These are phyloP conservation scores for Protostelium mycophagum DNA, from an alignment of 78 protist genomes.

Conservation along the genomic window DNA sequence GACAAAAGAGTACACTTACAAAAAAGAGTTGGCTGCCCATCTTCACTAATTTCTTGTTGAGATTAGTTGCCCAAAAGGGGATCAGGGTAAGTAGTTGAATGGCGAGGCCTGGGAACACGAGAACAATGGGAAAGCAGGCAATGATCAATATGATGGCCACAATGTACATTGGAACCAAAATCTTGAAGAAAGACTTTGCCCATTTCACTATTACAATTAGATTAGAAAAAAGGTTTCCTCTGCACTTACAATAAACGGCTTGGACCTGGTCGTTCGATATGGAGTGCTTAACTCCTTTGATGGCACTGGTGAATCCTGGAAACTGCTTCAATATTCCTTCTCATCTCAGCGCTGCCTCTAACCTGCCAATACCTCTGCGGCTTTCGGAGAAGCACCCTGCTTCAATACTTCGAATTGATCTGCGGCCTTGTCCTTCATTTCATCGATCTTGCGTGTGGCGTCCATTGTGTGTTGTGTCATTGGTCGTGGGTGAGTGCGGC, in stretches of 20 bases:
- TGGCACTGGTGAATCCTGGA: neutral
- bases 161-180: neutral
- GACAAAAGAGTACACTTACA: neutral
- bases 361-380: no score
- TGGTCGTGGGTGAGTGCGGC: no score
- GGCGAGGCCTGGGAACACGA: neutral
- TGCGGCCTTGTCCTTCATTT: no score
- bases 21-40: neutral
- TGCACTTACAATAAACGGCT: neutral
- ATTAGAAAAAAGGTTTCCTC: neutral
- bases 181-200: neutral
- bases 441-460: no score
- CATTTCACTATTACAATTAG: neutral
- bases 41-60: neutral
- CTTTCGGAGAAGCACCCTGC: no score
- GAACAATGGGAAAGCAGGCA: neutral
- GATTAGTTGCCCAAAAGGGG: neutral
- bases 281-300: neutral
- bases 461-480: no score
- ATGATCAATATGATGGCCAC: neutral
- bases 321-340: no score
- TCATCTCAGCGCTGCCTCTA: no score
- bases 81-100: neutral
- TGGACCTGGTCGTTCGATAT: neutral
- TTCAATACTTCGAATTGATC: no score